These are phyloP conservation scores for Xeromyces bisporus DNA, from an alignment of 495 filamentous ascomycete species.

Conservation along the genomic window DNA sequence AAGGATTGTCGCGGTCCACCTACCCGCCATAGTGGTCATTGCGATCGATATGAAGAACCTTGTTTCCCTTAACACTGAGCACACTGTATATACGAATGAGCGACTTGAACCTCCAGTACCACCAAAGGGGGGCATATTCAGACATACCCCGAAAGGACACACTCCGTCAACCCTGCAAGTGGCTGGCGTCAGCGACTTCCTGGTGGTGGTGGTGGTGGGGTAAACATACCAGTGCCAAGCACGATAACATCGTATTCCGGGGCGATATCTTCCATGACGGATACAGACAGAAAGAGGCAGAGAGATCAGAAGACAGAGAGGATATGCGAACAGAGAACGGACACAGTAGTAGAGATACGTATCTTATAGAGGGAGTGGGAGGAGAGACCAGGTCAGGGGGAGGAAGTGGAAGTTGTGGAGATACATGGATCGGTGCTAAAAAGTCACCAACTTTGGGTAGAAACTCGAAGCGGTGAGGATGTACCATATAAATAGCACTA, in stretches of 20 bases:
- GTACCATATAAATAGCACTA: no score
- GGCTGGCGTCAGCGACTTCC: slow-evolving; percentile 19
- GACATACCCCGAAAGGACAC: slow-evolving; percentile 88
- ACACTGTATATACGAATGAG: slow-evolving; percentile 37
- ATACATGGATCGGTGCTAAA: no score
- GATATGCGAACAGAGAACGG: no score
- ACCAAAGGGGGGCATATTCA: background rate
- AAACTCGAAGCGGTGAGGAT: no score
- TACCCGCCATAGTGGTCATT: slow-evolving; percentile 99
- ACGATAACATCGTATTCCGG: slow-evolving; percentile 97
- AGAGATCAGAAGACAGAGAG: slow-evolving; percentile 3
- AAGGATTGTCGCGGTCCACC: slow-evolving; percentile 22
- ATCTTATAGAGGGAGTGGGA: no score
- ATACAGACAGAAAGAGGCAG: slow-evolving; percentile 3
- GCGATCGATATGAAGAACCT: slow-evolving; percentile 96
- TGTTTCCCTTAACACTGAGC: slow-evolving; percentile 95
- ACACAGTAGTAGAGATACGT: no score
- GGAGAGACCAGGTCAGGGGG: slow-evolving; percentile 6
- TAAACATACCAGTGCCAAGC: slow-evolving; percentile 71
- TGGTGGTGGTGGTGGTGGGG: slow-evolving; percentile 24
- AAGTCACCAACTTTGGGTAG: no score
- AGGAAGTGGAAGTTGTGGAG: slow-evolving; percentile 2
- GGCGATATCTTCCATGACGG: slow-evolving; percentile 85
- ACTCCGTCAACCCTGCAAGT: slow-evolving; percentile 77
- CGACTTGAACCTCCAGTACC: slow-evolving; percentile 1